Base-by-base conservation (phyloP, 2,329 filamentous ascomycete genomes). In the Didymellaceae sp. region DNA sequence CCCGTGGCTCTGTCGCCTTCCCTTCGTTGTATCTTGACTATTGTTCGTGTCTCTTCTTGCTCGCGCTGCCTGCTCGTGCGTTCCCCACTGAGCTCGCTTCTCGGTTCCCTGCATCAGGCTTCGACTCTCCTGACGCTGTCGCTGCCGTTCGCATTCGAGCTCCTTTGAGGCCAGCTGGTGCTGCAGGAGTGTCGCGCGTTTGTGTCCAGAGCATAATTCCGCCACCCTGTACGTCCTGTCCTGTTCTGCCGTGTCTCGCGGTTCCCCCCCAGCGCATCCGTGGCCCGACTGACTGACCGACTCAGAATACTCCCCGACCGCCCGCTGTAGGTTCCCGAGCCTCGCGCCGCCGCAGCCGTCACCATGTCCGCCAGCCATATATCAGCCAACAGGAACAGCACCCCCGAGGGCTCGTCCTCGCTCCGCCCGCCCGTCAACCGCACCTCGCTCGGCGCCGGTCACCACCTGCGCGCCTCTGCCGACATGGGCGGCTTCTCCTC, bases 381-480 rank as follows among this genome's bases (percentile, higher is more conserved):
- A 49, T 75, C 78, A 57, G 76, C 77, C 49, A 97, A 97, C 78
- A 89, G 94, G 68, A 97, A 97, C 78, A 97, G 92, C 82, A 97
- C 93, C 35, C 94, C 94, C 46, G 94, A 97, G 79, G 90, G 89
- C 45, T 88, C 87, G 65, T 91, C 86, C 68, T 86, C 89, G 44
- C 86, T 96, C 67, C 89, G 93, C 55, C 90, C 92, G 38, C 90
- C 91, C 39, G 83, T 86, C 32, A 88, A 92, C 59, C 85, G 93
- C 63, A 83, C 86, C 34, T 79, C 87, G 34, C 80, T 95, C 64
- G 89, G 86, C 54, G 83, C 88, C 55, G 87, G 87, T 47, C 90
- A 93, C 75, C 90, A 94, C 73, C 86, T 99, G 57, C 91, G 94
- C 67, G 91, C 92, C 37, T 99, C 94, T 43, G 93, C 94, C 66